A percentile compares a stretch with the other conserved stretches of the same genome.
Evolutionary conservation across 73 alveolate species (phyloP).

Genomic region (Loxodes magnus): DNA sequence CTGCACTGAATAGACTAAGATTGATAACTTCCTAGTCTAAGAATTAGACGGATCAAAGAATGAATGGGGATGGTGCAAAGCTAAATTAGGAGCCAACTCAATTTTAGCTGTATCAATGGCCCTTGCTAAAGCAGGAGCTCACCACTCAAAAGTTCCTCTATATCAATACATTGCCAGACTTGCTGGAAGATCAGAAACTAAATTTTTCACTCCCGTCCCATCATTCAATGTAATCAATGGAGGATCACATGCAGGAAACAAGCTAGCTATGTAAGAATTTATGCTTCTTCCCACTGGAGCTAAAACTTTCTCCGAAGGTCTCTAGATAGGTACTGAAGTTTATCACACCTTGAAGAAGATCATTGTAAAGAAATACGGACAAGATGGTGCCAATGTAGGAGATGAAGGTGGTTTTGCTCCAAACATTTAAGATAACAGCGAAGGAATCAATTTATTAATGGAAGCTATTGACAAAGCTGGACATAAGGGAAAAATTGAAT

Average conservation of each 20-base stretch:
- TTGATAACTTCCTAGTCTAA: constrained; percentile 72
- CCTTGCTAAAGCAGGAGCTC: constrained; percentile 95
- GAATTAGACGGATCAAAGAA: constrained; percentile 81
- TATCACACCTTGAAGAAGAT: constrained; percentile 67
- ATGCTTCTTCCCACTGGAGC: constrained; percentile 87
- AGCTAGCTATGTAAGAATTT: constrained; percentile 83
- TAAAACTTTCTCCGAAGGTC: constrained; percentile 64
- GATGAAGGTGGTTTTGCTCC: constrained; percentile 96
- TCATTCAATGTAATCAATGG: constrained; percentile 94
- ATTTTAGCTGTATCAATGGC: constrained; percentile 85
- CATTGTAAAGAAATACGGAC: constrained; percentile 80
- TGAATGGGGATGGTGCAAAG: constrained; percentile 94
- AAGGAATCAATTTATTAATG: constrained; percentile 67
- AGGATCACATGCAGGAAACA: constrained; percentile 96
- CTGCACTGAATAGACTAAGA: constrained; percentile 53
- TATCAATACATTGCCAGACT: constrained; percentile 82
- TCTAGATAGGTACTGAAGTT: constrained; percentile 66
- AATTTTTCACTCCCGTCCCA: constrained; percentile 92
- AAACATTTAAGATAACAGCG: constrained; percentile 58
- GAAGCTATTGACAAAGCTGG: constrained; percentile 90
- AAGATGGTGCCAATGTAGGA: constrained; percentile 91
- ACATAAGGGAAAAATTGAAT: constrained; percentile 79
- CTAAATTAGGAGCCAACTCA: constrained; percentile 71
- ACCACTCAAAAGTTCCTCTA: constrained; percentile 66
- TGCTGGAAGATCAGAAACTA: constrained; percentile 76